Evolutionary conservation across 768 basidiomycete species (phyloP).

Genomic region (Pisolithus albus): DNA sequence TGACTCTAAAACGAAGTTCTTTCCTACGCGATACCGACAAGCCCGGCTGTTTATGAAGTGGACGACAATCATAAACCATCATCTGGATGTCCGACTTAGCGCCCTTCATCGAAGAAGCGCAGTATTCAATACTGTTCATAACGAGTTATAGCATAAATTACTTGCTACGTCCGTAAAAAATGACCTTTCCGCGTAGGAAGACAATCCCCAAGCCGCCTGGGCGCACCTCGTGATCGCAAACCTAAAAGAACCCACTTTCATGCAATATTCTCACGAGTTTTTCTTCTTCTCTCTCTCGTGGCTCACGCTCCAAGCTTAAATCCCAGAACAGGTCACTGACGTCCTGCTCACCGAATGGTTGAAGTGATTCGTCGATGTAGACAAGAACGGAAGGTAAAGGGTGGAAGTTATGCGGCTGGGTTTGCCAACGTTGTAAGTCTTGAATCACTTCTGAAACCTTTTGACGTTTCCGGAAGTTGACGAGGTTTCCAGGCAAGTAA

Average conservation of each 20-base stretch:
- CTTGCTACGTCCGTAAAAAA: background rate
- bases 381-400: conserved; percentile 36
- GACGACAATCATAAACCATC: too few species aligned
- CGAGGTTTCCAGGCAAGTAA: conserved; percentile 35
- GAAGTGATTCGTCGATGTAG: conserved; percentile 38
- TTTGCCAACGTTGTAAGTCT: conserved; percentile 53
- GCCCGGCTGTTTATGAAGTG: too few species aligned
- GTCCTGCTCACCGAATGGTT: conserved; percentile 29
- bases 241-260: conserved; percentile 34
- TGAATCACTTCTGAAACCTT: conserved; percentile 49
- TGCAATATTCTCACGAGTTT: conserved; percentile 35
- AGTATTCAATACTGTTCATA: too few species aligned
- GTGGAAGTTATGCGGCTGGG: conserved; percentile 48
- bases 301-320: conserved; percentile 45
- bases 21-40: too few species aligned
- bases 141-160: too few species aligned
- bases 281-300: conserved; percentile 49
- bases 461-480: conserved; percentile 55
- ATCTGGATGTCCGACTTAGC: too few species aligned
- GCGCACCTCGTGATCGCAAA: background rate
- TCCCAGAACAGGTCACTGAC: conserved; percentile 35
- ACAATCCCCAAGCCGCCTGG: too few species aligned
- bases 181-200: background rate
- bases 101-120: too few species aligned
- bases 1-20: too few species aligned